These are phyloP conservation scores for Zalaria obscura DNA, from an alignment of 2,329 filamentous ascomycete species.

Conservation along the genomic window DNA sequence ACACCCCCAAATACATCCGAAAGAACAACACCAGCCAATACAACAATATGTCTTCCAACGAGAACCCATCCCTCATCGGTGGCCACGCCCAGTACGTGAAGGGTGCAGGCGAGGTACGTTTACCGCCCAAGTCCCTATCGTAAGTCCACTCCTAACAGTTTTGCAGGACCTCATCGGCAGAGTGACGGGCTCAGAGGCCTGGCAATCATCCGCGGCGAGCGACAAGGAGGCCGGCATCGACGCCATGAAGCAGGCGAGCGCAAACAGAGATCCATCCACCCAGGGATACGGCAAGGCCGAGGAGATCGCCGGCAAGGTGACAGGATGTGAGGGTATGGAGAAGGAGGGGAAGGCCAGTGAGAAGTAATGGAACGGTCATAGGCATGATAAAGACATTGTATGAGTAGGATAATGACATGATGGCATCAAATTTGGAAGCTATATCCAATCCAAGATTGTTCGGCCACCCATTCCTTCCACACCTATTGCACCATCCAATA, in stretches of 20 bases:
- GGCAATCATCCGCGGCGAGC: slow-evolving; percentile 49
- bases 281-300: slow-evolving; percentile 50
- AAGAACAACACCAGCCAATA: background rate
- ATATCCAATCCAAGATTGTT: background rate
- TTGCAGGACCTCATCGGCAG: slow-evolving; percentile 43
- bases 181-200: slow-evolving; percentile 46
- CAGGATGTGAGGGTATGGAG: slow-evolving; percentile 58
- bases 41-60: slow-evolving; percentile 9
- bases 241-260: slow-evolving; percentile 46
- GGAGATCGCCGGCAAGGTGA: slow-evolving; percentile 47
- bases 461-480: background rate
- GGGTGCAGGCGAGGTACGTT: slow-evolving; percentile 47
- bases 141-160: background rate
- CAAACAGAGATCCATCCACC: slow-evolving; percentile 37
- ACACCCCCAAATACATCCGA: background rate
- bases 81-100: slow-evolving; percentile 56
- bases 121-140: background rate
- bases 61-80: slow-evolving; percentile 44
- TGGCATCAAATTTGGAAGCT: no score
- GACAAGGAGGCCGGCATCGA: slow-evolving; percentile 49
- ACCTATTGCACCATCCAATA: slow-evolving; percentile 6
- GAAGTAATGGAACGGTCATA: slow-evolving; percentile 6
- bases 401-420: no score
- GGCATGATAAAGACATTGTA: no score
- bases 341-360: slow-evolving; percentile 43